Evolutionary conservation across 257 asterid genomes (phyloP).

Genomic region (Avicennia marina): DNA sequence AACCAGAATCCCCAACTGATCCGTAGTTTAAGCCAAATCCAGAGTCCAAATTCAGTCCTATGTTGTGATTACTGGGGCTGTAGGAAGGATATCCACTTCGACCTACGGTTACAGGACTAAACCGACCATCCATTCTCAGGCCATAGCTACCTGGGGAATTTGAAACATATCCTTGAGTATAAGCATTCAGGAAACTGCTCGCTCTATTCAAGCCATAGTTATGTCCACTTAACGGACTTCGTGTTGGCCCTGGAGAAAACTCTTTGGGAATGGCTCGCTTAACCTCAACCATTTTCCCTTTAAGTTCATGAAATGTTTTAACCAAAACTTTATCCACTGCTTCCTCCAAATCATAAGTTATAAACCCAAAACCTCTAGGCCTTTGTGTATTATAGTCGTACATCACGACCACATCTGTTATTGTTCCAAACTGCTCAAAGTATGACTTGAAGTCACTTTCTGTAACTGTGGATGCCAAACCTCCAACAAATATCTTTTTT

Average conservation of each 20-base stretch:
- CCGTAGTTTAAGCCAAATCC: constrained; percentile 32
- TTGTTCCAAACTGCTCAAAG: background rate
- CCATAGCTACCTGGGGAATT: constrained; percentile 40
- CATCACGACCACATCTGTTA: background rate
- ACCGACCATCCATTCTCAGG: constrained; percentile 51
- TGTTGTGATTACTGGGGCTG: constrained; percentile 36
- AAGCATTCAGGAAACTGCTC: constrained; percentile 27
- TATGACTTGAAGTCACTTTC: background rate
- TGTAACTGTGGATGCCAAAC: background rate
- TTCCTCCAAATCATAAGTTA: background rate
- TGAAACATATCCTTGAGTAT: constrained; percentile 42
- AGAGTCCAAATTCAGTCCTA: constrained; percentile 45
- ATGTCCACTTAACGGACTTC: no score
- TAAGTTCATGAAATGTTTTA: background rate
- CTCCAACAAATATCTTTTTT: background rate
- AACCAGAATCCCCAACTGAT: constrained; percentile 27
- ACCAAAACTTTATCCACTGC: background rate
- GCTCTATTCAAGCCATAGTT: no score
- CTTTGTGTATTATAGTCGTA: background rate
- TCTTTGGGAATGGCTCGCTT: background rate
- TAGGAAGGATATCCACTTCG: constrained; percentile 61
- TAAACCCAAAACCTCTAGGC: background rate
- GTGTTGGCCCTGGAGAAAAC: no score
- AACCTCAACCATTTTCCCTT: background rate
- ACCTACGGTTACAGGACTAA: constrained; percentile 53